A percentile compares a stretch with the other conserved stretches of the same genome.
These are phyloP conservation scores for Tripidium arundinaceum DNA, from an alignment of 202 grass and related monocot species.

Conservation along the genomic window DNA sequence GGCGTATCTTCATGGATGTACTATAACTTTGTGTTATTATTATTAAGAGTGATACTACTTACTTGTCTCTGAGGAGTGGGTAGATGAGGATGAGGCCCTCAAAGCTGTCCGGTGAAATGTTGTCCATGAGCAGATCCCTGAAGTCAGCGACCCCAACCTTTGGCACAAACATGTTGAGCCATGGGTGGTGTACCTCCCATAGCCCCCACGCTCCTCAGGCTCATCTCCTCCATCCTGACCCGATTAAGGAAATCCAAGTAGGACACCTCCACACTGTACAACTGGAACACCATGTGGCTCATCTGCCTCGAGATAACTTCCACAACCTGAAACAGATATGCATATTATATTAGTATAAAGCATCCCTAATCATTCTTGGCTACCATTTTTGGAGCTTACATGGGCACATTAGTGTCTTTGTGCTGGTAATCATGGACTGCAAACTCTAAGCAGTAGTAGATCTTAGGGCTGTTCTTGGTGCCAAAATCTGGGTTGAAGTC, in stretches of 20 bases:
- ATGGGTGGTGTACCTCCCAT: slow-evolving; percentile 97
- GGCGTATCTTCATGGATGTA: slow-evolving; percentile 26
- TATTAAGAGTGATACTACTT: slow-evolving; percentile 42
- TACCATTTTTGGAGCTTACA: slow-evolving; percentile 29
- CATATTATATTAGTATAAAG: neutral
- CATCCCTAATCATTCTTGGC: slow-evolving; percentile 10
- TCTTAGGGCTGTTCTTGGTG: slow-evolving; percentile 48
- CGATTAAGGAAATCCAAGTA: slow-evolving; percentile 97
- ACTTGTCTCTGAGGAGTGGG: slow-evolving; percentile 86
- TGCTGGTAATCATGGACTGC: slow-evolving; percentile 67
- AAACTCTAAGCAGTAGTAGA: slow-evolving; percentile 95
- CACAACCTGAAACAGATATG: slow-evolving; percentile 49
- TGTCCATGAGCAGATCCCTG: slow-evolving; percentile 68
- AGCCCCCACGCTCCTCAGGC: slow-evolving; percentile 64
- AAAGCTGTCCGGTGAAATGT: slow-evolving; percentile 62
- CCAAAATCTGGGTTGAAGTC: slow-evolving; percentile 65
- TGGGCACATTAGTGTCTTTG: slow-evolving; percentile 42
- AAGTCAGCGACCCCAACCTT: slow-evolving; percentile 64
- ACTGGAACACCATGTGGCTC: slow-evolving; percentile 56
- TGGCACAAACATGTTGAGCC: slow-evolving; percentile 98
- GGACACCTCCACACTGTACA: slow-evolving; percentile 85
- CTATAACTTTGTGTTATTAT: neutral
- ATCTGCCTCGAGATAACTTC: slow-evolving; percentile 65
- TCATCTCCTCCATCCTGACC: slow-evolving; percentile 91
- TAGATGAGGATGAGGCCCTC: slow-evolving; percentile 92